These are phyloP conservation scores for Thermothelomyces thermophilus DNA, from an alignment of 2,329 filamentous ascomycete genomes.

Conservation along the genomic window DNA sequence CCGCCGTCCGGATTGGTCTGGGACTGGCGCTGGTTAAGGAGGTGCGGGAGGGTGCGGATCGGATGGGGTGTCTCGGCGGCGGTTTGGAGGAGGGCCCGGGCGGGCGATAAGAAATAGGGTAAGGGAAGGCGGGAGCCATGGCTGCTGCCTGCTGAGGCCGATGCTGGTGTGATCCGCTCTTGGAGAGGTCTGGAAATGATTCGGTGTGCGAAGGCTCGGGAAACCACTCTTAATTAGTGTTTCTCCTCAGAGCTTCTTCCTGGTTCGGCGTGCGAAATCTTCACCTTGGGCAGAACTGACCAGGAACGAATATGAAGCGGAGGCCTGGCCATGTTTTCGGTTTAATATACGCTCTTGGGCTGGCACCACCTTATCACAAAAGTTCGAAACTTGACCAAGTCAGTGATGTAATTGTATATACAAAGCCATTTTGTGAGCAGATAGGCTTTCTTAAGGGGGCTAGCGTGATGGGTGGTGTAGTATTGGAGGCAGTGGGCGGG, in stretches of 20 bases:
- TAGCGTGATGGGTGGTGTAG: background rate
- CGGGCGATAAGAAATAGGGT: background rate
- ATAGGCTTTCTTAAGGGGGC: background rate
- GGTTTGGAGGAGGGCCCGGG: background rate
- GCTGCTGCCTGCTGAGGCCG: too few relatives aligned
- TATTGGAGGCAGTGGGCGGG: background rate
- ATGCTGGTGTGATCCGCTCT: too few relatives aligned
- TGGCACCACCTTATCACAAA: too few relatives aligned
- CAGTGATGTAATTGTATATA: conserved; percentile 19
- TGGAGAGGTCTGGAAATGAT: too few relatives aligned
- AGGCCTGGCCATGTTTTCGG: background rate
- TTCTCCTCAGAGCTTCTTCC: too few relatives aligned
- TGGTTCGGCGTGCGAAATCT: too few relatives aligned
- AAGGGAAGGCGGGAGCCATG: conserved; percentile 12
- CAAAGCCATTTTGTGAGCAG: background rate
- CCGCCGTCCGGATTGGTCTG: background rate
- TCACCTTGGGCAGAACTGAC: too few relatives aligned
- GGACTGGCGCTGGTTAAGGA: background rate
- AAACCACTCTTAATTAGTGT: too few relatives aligned
- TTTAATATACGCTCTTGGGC: too few relatives aligned
- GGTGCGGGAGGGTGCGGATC: conserved; percentile 4
- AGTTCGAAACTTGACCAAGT: background rate
- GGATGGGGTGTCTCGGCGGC: conserved; percentile 1
- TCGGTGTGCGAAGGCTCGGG: too few relatives aligned
- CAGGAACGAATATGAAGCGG: too few relatives aligned